Conservation (phyloP, 148 eudicot species). For the Agrostemma githago region DNA sequence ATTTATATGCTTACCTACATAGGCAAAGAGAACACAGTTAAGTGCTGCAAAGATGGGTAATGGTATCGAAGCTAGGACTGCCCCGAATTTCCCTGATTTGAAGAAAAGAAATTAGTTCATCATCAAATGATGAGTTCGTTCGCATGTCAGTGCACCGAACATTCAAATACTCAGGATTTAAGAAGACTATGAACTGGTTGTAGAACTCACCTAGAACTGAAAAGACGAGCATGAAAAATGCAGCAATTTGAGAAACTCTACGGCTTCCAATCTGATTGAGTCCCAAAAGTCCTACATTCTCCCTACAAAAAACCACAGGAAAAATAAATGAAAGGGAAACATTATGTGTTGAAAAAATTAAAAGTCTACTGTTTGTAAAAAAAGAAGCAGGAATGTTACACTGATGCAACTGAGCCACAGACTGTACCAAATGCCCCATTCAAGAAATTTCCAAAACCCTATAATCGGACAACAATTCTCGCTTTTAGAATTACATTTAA, state of each 20-base stretch:
- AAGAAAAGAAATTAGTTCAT: background rate
- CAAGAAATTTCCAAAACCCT: constrained; percentile 69
- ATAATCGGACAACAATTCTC: constrained; percentile 3
- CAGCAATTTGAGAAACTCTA: constrained; percentile 70
- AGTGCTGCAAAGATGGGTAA: constrained; percentile 76
- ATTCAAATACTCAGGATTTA: background rate
- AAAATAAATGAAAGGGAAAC: background rate
- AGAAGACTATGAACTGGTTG: background rate
- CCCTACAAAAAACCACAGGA: constrained; percentile 36
- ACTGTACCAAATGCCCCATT: constrained; percentile 71
- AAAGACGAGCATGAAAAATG: constrained; percentile 78
- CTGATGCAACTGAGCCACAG: constrained; percentile 79
- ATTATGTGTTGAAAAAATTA: background rate
- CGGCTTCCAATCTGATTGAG: constrained; percentile 78
- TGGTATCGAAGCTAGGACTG: constrained; percentile 82
- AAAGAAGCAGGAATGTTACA: constrained; percentile 41
- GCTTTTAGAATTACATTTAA: background rate
- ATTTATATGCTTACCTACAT: constrained; percentile 51
- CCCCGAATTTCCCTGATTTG: constrained; percentile 80
- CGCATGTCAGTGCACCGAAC: too few species aligned
- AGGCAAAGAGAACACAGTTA: constrained; percentile 79
- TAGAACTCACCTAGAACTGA: constrained; percentile 53
- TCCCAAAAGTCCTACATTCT: constrained; percentile 75
- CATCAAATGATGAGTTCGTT: background rate
- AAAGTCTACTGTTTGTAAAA: background rate